Base-by-base conservation (phyloP, 768 basidiomycete species). In the Tylopilus sp. region DNA sequence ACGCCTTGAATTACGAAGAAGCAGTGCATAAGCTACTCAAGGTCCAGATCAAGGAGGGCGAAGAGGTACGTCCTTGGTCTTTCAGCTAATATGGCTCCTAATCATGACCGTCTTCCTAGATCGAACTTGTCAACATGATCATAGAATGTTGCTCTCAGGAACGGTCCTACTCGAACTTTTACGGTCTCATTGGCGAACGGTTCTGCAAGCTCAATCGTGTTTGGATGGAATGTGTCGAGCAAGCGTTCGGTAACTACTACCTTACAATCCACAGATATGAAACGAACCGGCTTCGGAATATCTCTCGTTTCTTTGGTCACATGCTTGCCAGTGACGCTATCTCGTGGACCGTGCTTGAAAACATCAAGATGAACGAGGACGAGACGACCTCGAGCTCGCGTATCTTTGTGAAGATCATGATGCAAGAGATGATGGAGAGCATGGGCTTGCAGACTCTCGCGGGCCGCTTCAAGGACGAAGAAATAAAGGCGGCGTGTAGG, bases 121-220 rank as follows among this genome's bases (percentile, higher is more conserved):
- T 92, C 60, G 95, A 98, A 68, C 72, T 99, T 51, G 83, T 91
- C 68, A 98, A 98, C 77, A 99, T 99, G 97, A 82, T 99, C 56
- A 90, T 99, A 69, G 95, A 98, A 64, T 99, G 97, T 88, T 98
- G 97, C 69, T 98, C 97, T 2, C 97, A 99, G 75, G 97, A 98
- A 69, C 88, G 97, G 13, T 94, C 95, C 1, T 99, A 98, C 69
- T 92, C 91, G 2, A 89, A 80, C n/a, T 98, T 97, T 77, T 99
- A 95, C 63, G 97, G 97, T 12, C 83, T 98, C 20, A 79, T 97
- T 56, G 93, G 93, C 48, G 97, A 99, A 69, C 88, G 97, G 20
- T 94, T 99, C 74, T 87, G 89, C 74, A 95, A 97, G 72, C 79
- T 98, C 64, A 95, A 97, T 71, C 88, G 92, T 20, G 79, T 91